Evolutionary conservation across 1,284 basidiomycete species (phyloP).

Genomic region (Melanopsichium pennsylvanicum): DNA sequence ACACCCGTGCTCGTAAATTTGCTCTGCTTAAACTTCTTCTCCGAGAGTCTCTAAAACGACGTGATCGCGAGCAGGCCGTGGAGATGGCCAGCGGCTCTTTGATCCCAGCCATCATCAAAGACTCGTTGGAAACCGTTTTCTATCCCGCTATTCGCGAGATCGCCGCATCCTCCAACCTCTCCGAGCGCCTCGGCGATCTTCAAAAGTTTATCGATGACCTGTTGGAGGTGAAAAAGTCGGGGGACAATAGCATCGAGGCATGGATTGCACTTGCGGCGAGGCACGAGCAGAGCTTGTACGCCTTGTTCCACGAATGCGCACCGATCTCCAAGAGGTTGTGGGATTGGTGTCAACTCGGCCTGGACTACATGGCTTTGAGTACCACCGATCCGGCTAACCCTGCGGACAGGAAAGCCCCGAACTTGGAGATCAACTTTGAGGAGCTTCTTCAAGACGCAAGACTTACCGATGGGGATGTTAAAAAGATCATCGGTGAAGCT

Average conservation of each 20-base stretch:
- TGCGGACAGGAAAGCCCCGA: conserved; percentile 53
- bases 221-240: conserved; percentile 52
- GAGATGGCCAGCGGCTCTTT: conserved; percentile 55
- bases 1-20: conserved; percentile 58
- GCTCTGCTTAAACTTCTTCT: conserved; percentile 61
- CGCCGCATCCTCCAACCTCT: conserved; percentile 49
- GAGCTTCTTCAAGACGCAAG: conserved; percentile 60
- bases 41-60: conserved; percentile 56
- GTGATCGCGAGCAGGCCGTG: conserved; percentile 60
- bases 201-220: conserved; percentile 62
- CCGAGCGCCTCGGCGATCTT: conserved; percentile 58
- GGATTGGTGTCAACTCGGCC: conserved; percentile 57
- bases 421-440: conserved; percentile 64
- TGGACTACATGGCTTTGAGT: conserved; percentile 61
- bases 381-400: conserved; percentile 62
- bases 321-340: conserved; percentile 56
- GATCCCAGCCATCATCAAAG: conserved; percentile 60
- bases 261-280: conserved; percentile 60
- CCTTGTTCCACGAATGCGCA: conserved; percentile 60
- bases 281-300: conserved; percentile 62
- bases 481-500: conserved; percentile 53
- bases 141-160: conserved; percentile 55
- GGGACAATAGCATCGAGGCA: conserved; percentile 47
- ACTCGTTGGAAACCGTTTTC: conserved; percentile 58
- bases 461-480: conserved; percentile 54